Conservation (phyloP, 2,329 filamentous ascomycete genomes). For the Cladobotryum protrusum region DNA sequence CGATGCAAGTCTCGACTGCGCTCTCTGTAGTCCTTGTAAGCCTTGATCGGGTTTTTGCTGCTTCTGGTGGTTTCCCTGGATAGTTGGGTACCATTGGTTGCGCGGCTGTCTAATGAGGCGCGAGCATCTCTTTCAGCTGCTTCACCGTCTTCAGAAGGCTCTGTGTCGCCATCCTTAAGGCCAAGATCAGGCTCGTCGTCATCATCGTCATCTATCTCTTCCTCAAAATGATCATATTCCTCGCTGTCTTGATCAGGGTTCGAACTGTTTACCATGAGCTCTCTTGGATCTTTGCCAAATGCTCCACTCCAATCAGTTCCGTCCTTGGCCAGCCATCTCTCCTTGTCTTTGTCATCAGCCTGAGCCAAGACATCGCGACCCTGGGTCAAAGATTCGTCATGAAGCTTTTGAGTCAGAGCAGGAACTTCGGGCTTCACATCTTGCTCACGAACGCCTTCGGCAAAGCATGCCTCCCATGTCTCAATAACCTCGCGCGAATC, state of each 20-base stretch:
- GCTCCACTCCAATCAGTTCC: constrained; percentile 84
- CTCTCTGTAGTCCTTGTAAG: constrained; percentile 57
- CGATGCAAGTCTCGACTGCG: constrained; percentile 71
- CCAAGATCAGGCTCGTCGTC: constrained; percentile 48
- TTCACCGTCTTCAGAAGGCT: constrained; percentile 12
- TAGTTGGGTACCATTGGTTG: constrained; percentile 24
- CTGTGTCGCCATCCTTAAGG: constrained; percentile 48
- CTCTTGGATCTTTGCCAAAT: constrained; percentile 70
- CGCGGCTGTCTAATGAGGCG: constrained; percentile 36
- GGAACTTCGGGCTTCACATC: constrained; percentile 70
- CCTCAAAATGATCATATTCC: constrained; percentile 35
- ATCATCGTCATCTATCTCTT: constrained; percentile 24
- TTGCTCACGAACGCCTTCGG: constrained; percentile 73
- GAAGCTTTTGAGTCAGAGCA: constrained; percentile 63
- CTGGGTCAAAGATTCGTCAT: constrained; percentile 73
- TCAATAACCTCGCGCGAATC: constrained; percentile 89
- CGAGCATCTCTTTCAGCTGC: constrained; percentile 14
- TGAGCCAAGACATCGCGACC: constrained; percentile 75
- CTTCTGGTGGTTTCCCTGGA: constrained; percentile 23
- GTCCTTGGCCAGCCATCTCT: constrained; percentile 70
- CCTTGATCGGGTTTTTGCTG: constrained; percentile 49
- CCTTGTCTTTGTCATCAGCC: constrained; percentile 64
- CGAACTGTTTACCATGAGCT: constrained; percentile 31
- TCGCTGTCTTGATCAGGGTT: constrained; percentile 29
- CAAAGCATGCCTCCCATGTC: constrained; percentile 85